These are phyloP conservation scores for Malassezia psittaci DNA, from an alignment of 1,284 basidiomycete genomes.

Conservation along the genomic window DNA sequence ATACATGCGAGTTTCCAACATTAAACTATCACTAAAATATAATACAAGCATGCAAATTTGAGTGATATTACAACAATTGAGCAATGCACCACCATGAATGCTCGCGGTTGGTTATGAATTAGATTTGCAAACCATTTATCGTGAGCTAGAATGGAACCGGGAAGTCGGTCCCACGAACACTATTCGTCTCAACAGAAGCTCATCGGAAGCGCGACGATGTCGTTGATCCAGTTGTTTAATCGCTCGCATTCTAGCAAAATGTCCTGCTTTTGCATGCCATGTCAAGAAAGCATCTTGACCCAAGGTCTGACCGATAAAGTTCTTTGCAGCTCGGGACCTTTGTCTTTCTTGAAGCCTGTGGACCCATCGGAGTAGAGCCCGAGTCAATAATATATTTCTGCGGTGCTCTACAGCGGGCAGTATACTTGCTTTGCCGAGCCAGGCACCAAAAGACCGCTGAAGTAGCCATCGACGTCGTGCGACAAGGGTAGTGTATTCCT, in stretches of 20 bases:
- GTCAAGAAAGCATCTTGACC: not conserved
- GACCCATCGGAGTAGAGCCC: conserved; percentile 1
- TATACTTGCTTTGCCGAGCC: conserved; percentile 2
- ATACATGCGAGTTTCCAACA: too few relatives aligned
- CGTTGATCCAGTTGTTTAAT: not conserved
- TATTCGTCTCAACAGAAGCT: not conserved
- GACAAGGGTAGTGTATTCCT: conserved; percentile 4
- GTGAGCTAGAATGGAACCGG: not conserved
- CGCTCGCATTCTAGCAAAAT: not conserved
- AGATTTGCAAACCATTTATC: too few relatives aligned
- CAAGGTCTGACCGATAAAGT: not conserved
- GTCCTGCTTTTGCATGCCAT: conserved; percentile 3
- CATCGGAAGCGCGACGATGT: not conserved
- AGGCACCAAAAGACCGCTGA: conserved; percentile 4
- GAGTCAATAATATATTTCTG: not conserved
- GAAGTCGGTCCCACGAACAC: not conserved
- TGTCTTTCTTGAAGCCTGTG: not conserved
- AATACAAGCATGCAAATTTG: too few relatives aligned
- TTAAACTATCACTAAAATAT: too few relatives aligned
- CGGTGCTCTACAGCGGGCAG: not conserved
- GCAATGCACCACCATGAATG: too few relatives aligned
- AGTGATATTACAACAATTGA: too few relatives aligned
- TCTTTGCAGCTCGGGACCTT: not conserved
- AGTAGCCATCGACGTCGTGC: conserved; percentile 4
- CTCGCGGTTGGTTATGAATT: too few relatives aligned